Base-by-base conservation (phyloP, 768 basidiomycete genomes). In the Fomitopsis pulvina region DNA sequence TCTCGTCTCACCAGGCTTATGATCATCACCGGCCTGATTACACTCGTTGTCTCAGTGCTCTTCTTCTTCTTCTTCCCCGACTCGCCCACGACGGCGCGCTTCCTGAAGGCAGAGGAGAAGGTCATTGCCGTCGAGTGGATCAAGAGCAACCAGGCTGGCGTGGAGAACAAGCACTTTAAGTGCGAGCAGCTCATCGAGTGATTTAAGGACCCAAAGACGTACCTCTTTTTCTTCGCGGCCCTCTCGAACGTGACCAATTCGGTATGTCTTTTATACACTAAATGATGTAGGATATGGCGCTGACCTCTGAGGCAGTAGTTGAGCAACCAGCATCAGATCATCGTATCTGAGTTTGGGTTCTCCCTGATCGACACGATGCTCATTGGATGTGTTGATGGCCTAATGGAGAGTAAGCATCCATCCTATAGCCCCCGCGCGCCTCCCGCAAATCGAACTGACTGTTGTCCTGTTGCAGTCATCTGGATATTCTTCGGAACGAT, bases 11-110 rank as follows among this genome's bases (percentile, higher is more conserved):
- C 21, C 56, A 87, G 85, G 85, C 68, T 88, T 29, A 83, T 87
- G 83, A 75, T 86, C 57, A 81, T 87, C 54, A 85, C 79, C 11
- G 87, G 86, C 1, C 54, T 75, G 4, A 71, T 87, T 25, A 87
- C 86, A 2, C 64, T 87, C 14, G 50, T 83, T 47, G 76, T 77
- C 2, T 72, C 83, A 1, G 61, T 82, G 32, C 47, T 78, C 47
- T 87, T 85, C 65, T 85, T 80, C 83, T 74, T 87, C 66, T 79
- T 79, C 65, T 89, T 91, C 74, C 88, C 88, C 14, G 85, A 91
- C 66, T 87, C 83, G 9, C 87, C 87, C 20, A 76, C 85, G 11
- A 81, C 70, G 2, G 87, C 88, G 2, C 70, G 72, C 62, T 91
- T 91, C 71, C 67, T 91, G 42, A 81, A 83, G 14, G 69, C 72